Percentiles rank a stretch among this genome's conserved stretches.
phyloP scores from a whole-genome alignment of 2,329 filamentous ascomycete species.

The Dendryphion nanum region DNA sequence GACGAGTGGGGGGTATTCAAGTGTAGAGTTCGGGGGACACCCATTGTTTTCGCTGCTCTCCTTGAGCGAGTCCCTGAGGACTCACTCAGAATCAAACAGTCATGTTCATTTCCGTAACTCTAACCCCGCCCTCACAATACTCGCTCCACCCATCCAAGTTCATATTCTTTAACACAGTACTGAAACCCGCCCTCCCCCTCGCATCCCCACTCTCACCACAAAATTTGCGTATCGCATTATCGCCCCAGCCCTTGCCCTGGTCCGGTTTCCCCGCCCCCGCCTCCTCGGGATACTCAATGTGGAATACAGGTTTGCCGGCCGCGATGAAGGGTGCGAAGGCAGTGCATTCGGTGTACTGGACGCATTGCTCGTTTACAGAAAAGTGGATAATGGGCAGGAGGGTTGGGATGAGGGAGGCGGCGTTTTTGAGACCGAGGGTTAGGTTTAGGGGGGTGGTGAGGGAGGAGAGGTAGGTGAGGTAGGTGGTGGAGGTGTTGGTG shows the following conservation, averaged over 20 bases:
- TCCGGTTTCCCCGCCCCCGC: too few relatives aligned
- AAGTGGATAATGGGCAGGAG: constrained; percentile 59
- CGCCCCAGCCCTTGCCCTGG: constrained; percentile 34
- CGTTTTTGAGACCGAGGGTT: constrained; percentile 68
- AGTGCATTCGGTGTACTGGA: constrained; percentile 59
- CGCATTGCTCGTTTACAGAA: constrained; percentile 69
- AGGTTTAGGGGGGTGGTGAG: constrained; percentile 56
- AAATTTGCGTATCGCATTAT: constrained; percentile 28
- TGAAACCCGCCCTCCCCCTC: constrained; percentile 52
- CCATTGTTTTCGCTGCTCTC: too few relatives aligned
- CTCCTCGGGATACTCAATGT: constrained; percentile 67
- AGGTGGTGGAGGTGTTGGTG: constrained; percentile 56
- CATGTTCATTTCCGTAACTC: constrained; percentile 21
- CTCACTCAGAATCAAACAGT: too few relatives aligned
- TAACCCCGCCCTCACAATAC: constrained; percentile 47
- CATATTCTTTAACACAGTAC: constrained; percentile 66
- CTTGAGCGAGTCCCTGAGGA: too few relatives aligned
- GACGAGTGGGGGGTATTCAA: too few relatives aligned
- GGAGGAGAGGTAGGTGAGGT: constrained; percentile 58
- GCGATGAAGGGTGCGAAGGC: constrained; percentile 58
- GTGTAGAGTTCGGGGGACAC: too few relatives aligned
- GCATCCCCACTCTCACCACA: constrained; percentile 44
- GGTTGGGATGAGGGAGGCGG: constrained; percentile 55
- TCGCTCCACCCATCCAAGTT: constrained; percentile 62
- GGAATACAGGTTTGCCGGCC: constrained; percentile 66